Conservation (phyloP, 2,329 filamentous ascomycete species). For the Gnomoniopsis smithogilvyi region DNA sequence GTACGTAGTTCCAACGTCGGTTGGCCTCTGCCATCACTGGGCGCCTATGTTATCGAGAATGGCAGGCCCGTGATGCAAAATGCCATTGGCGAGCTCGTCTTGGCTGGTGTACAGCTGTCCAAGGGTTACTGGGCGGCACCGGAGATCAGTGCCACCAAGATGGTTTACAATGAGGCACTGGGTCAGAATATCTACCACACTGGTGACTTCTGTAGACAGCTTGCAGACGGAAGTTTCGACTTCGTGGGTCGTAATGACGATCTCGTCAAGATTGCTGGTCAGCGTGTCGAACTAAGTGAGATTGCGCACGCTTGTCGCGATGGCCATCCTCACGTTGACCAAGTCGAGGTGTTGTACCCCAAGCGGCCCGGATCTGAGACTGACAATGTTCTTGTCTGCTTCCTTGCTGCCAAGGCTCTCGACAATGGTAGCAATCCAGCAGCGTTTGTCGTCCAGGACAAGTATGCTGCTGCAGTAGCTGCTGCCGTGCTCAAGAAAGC, state of each 20-base stretch:
- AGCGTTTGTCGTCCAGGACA: background rate
- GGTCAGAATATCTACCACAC: conserved; percentile 20
- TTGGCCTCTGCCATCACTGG: conserved; percentile 2
- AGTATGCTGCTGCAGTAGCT: background rate
- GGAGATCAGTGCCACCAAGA: conserved; percentile 12
- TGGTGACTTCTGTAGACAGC: conserved; percentile 19
- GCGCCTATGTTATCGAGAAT: conserved; percentile 1
- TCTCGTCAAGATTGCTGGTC: conserved; percentile 19
- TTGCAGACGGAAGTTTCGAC: conserved; percentile 18
- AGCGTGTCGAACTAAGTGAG: conserved; percentile 22
- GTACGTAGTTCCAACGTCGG: conserved; percentile 20
- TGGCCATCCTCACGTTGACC: conserved; percentile 30
- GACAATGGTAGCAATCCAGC: too few species aligned
- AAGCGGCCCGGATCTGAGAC: conserved; percentile 26
- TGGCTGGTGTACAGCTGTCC: conserved; percentile 20
- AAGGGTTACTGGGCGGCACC: conserved; percentile 13
- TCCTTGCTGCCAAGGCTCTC: conserved; percentile 24
- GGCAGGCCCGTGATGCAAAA: background rate
- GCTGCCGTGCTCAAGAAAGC: conserved; percentile 12
- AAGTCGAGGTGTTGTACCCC: conserved; percentile 32
- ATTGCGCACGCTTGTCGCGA: conserved; percentile 29
- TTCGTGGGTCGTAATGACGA: conserved; percentile 20
- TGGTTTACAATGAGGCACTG: background rate
- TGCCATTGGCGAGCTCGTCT: conserved; percentile 7
- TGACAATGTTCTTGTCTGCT: conserved; percentile 33